Evolutionary conservation across 805 yeast species (phyloP), one percentile per base, ranked within the genome.

Genomic region (Sungouiella thailandica): DNA sequence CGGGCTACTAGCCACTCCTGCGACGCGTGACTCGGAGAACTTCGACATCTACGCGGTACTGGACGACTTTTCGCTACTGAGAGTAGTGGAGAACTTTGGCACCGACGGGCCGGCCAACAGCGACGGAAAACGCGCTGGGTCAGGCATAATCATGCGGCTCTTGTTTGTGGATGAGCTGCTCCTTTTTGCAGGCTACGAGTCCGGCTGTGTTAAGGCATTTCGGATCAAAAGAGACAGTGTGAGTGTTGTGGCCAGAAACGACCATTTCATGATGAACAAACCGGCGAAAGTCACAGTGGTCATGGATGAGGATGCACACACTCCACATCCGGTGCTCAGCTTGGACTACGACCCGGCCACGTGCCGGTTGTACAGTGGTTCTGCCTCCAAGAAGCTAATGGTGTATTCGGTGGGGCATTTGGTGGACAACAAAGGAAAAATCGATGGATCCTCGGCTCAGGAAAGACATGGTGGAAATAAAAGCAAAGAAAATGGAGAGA

Each of bases 101-200:
- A 33, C 29, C 12, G 17, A 18, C 15, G 15, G 29, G 4, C 35
- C 16, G 17, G 19, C 11, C 16, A 20, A 23, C 10, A 39, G 29
- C 13, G 4, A 29, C 7, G 32, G 28, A 13, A 33, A 37, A 19
- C 33, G 42, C 9, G 52, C 55, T 14, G 61, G 61, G 11, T 66
- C 74, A 22, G 94, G 94, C 2, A 80, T 83, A 25, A 71, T 82
- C 10, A 83, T 86, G 87, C 70, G 66, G 29, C 45, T 81, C 3
- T 39, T 49, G 1, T 70, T 75, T 55, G 46, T 70, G 1, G 47
- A 46, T 8, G 44, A 49, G 2, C 20, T 36, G 6, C 36, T 55
- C 1, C 48, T 76, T 12, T 55, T 56, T 12, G 62, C 80, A 5
- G 95, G 94, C 1, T 85, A 72, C 49, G 95, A 85, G 52, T 78